Evolutionary conservation across 2,329 filamentous ascomycete species (phyloP), one percentile per base, ranked within the genome.

Genomic region (Alternaria dauci): DNA sequence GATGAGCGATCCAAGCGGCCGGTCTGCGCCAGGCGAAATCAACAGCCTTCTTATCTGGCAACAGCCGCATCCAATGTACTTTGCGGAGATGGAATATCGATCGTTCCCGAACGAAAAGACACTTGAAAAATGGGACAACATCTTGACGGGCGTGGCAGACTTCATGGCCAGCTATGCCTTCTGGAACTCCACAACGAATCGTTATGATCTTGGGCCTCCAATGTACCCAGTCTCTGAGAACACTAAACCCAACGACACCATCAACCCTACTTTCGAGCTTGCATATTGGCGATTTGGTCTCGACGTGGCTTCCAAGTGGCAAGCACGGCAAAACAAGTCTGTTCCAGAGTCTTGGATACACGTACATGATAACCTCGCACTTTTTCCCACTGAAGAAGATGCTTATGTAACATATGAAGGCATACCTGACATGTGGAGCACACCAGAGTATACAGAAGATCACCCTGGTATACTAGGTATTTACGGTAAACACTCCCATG

Each of bases 1-100:
- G 68, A 87, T 87, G 85, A 85, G 81, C 9, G 86, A 87, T 68
- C 84, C 85, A 0, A 82, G 81, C 0, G 85, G 86, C 26, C 79
- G 83, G 11, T 85, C 82, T 47, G 84, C 85, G 1, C 86, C 87
- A 1, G 87, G 87, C 2, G 84, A 86, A 63, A 88, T 88, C 70
- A 89, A 89, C 70, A 83, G 82, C 9, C 76, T 89, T 1, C 76
- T 89, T 3, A 85, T 88, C 58, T 89, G 87, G 87, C 87, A 89
- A 66, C 87, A 88, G 66, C 86, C 86, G 8, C 87, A 89, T 69
- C 80, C 84, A 0, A 84, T 88, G 80, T 86, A 86, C 68, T 86
- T 88, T 66, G 87, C 86, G 0, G 86, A 87, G 70, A 74, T 83
- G 18, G 83, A 86, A 67, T 87, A 84, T 67, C 79, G 83, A 23